phyloP scores from a whole-genome alignment of 2,329 filamentous ascomycete genomes.

The Alternaria triticimaculans region DNA sequence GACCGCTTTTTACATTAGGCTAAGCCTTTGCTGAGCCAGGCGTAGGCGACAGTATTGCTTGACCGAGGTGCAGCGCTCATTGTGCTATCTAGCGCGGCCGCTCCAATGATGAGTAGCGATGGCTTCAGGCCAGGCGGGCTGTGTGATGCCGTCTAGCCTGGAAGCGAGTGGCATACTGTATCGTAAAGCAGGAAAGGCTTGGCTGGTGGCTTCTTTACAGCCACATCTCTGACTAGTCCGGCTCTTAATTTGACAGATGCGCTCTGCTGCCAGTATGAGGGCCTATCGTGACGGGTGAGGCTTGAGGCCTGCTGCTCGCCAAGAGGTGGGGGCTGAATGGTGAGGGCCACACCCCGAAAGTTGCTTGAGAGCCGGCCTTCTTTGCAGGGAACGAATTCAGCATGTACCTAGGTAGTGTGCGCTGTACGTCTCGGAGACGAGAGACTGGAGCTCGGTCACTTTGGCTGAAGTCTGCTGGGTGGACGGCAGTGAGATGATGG shows the following conservation, averaged over 20 bases:
- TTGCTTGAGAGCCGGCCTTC: neutral
- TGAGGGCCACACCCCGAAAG: neutral
- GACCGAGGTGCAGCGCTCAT: constrained; percentile 22
- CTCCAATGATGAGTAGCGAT: constrained; percentile 27
- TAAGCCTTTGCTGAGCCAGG: constrained; percentile 17
- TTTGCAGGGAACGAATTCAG: neutral
- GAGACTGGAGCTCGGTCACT: neutral
- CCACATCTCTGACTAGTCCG: constrained; percentile 16
- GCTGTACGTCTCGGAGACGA: neutral
- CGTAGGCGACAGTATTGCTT: constrained; percentile 21
- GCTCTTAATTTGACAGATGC: constrained; percentile 18
- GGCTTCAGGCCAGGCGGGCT: constrained; percentile 29
- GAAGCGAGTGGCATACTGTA: constrained; percentile 11
- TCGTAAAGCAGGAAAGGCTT: constrained; percentile 18
- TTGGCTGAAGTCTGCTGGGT: neutral
- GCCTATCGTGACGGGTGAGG: neutral
- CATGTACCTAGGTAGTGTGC: neutral
- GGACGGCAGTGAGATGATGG: neutral
- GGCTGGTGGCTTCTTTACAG: constrained; percentile 16
- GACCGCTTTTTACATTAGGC: constrained; percentile 9
- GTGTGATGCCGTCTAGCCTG: constrained; percentile 15
- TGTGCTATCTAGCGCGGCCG: constrained; percentile 4
- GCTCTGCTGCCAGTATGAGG: constrained; percentile 9
- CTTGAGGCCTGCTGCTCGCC: neutral
- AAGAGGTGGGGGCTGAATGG: neutral